Base-by-base conservation (phyloP, 2,329 filamentous ascomycete genomes). In the Talaromyces sp. region DNA sequence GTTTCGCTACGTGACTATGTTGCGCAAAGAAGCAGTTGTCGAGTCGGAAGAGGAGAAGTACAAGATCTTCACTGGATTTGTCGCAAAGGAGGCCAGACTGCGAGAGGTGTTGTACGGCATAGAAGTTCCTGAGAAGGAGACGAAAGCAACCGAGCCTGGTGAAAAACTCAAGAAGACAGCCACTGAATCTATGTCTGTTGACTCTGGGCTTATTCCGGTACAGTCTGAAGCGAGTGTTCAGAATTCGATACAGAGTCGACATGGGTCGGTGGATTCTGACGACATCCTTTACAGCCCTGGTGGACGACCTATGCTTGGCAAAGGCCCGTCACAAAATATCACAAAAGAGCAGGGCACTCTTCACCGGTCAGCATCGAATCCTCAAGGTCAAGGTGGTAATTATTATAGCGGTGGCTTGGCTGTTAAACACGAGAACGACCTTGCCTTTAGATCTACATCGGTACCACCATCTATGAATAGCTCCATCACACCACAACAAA, bases 1-100 rank as follows among this genome's bases (percentile, higher is more conserved):
- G 57, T 81, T 83, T 59, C 78, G 84, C 49, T 87, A 83, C 69
- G 81, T 85, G 35, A 75, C 78, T 3, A 86, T 86, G 83, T 75
- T 87, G 27, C 80, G 81, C 58, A 79, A 81, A 61, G 85, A 87
- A 70, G 79, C 81, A 35, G 75, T 77, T 64, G 75, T 80, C 56
- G 71, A 80, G 45, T 77, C 78, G 2, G 82, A 86, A 52, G 78
- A 82, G 62, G 81, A 84, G 54, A 84, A 85, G 66, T 82, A 82
- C 68, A 82, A 82, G 64, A 78, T 84, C 0, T 86, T 87, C 68
- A 82, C 78, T 7, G 75, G 79, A 1, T 86, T 86, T 67, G 75
- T 79, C 61, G 75, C 74, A 6, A 82, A 82, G 64, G 81, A 83
- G 68, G 76, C 78, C 8, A 80, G 81, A 52, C 71, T 83, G 43